These are phyloP conservation scores for Erysiphe neolycopersici DNA, from an alignment of 2,329 filamentous ascomycete genomes.

Conservation along the genomic window DNA sequence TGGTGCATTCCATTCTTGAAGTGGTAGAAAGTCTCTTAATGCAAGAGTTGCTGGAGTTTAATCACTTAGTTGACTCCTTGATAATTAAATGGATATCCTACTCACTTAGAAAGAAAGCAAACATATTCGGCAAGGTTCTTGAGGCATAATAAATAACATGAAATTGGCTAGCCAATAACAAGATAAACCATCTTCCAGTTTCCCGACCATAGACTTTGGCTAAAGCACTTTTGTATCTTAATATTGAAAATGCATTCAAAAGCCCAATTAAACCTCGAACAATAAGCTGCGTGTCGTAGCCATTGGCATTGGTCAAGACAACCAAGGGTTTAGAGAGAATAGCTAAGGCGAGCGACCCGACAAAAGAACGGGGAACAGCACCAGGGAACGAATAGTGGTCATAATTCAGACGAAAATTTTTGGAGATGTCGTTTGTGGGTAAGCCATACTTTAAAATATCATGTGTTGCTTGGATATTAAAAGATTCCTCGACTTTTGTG, in stretches of 20 bases:
- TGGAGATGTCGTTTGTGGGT: constrained; percentile 26
- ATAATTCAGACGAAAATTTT: constrained; percentile 36
- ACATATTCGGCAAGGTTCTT: constrained; percentile 83
- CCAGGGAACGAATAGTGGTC: constrained; percentile 83
- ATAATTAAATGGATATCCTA: constrained; percentile 4
- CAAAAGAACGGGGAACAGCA: constrained; percentile 71
- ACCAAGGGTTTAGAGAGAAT: constrained; percentile 42
- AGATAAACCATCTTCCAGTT: constrained; percentile 51
- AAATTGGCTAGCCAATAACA: constrained; percentile 64
- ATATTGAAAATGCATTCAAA: constrained; percentile 42
- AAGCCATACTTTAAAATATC: constrained; percentile 67
- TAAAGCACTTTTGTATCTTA: constrained; percentile 37
- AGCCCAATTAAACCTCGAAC: constrained; percentile 55
- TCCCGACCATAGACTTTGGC: constrained; percentile 37
- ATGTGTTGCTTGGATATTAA: constrained; percentile 84
- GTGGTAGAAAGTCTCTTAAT: constrained; percentile 17
- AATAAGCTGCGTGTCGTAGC: constrained; percentile 28
- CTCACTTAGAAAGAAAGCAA: constrained; percentile 67
- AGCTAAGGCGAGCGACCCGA: constrained; percentile 54
- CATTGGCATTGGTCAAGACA: constrained; percentile 17
- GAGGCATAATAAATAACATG: constrained; percentile 85
- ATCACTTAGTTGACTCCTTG: no score
- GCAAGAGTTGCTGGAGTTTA: constrained; percentile 33
- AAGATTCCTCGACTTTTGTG: constrained; percentile 96
- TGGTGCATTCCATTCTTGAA: constrained; percentile 10